A percentile compares a stretch with the other conserved stretches of the same genome.
Conservation (phyloP, 1,284 basidiomycete species). For the Tylopilus sp. region DNA sequence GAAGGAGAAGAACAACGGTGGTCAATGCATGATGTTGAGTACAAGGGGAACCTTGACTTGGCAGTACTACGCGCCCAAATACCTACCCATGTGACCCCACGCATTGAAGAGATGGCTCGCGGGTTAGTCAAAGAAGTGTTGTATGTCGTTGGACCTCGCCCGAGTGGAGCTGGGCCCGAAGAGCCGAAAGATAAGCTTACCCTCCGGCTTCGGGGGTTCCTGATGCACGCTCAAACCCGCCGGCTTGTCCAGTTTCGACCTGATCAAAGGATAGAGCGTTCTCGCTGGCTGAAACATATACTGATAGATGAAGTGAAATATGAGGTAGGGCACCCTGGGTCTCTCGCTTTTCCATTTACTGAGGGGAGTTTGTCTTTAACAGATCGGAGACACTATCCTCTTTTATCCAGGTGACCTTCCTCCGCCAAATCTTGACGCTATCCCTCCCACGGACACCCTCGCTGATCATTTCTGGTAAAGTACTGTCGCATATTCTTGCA, state of each 20-base stretch:
- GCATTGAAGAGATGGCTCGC: slow-evolving; percentile 47
- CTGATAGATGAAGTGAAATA: slow-evolving; percentile 29
- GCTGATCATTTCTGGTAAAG: slow-evolving; percentile 60
- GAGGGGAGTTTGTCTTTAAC: neutral
- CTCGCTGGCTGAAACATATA: slow-evolving; percentile 31
- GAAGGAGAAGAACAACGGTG: neutral
- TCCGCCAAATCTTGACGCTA: slow-evolving; percentile 30
- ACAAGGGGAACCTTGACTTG: slow-evolving; percentile 47
- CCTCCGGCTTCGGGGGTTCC: slow-evolving; percentile 21
- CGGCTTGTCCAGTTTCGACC: slow-evolving; percentile 18
- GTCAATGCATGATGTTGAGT: slow-evolving; percentile 8
- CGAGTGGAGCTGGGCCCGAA: slow-evolving; percentile 19
- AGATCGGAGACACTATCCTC: slow-evolving; percentile 59
- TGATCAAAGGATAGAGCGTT: slow-evolving; percentile 27
- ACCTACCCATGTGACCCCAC: slow-evolving; percentile 57
- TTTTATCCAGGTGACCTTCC: slow-evolving; percentile 39
- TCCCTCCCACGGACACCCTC: slow-evolving; percentile 39
- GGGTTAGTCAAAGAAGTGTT: slow-evolving; percentile 52
- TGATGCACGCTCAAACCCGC: slow-evolving; percentile 18
- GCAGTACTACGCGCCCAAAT: slow-evolving; percentile 44
- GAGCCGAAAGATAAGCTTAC: slow-evolving; percentile 11
- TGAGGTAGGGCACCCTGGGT: slow-evolving; percentile 13
- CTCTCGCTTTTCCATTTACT: slow-evolving; percentile 23
- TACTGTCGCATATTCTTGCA: neutral
- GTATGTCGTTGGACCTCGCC: slow-evolving; percentile 46